These are phyloP conservation scores for Cyberlindnera xylosilytica DNA, from an alignment of 805 yeast genomes.

Conservation along the genomic window DNA sequence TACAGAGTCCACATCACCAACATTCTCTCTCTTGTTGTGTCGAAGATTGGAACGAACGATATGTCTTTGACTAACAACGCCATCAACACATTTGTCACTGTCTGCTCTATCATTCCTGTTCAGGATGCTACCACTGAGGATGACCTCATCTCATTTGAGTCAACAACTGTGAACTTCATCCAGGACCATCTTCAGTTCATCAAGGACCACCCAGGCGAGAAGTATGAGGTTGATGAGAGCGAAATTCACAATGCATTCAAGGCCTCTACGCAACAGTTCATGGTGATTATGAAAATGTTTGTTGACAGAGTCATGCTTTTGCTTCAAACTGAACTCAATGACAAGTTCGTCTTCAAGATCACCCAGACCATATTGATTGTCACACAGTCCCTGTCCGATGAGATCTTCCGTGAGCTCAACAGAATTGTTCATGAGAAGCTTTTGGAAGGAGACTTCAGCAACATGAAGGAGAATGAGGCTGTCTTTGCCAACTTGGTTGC, in stretches of 20 bases:
- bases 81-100: constrained; percentile 63
- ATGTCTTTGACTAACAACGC: constrained; percentile 67
- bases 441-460: constrained; percentile 52
- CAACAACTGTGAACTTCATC: constrained; percentile 52
- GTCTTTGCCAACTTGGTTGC: constrained; percentile 72
- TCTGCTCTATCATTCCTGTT: constrained; percentile 72
- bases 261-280: constrained; percentile 73
- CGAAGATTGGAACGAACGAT: constrained; percentile 90
- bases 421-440: constrained; percentile 37
- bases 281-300: constrained; percentile 52
- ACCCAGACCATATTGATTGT: constrained; percentile 45
- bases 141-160: constrained; percentile 38
- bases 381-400: constrained; percentile 59
- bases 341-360: constrained; percentile 35
- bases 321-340: constrained; percentile 49
- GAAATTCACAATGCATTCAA: constrained; percentile 54
- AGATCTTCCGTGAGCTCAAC: constrained; percentile 44
- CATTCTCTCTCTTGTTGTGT: constrained; percentile 62
- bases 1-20: constrained; percentile 79
- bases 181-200: constrained; percentile 59
- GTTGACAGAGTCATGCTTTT: constrained; percentile 57
- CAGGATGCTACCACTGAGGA: constrained; percentile 45
- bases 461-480: constrained; percentile 52
- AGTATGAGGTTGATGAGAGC: constrained; percentile 41
- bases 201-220: constrained; percentile 25